Evolutionary conservation across 345 rosid genomes (phyloP).

Genomic region (Pistacia atlantica): DNA sequence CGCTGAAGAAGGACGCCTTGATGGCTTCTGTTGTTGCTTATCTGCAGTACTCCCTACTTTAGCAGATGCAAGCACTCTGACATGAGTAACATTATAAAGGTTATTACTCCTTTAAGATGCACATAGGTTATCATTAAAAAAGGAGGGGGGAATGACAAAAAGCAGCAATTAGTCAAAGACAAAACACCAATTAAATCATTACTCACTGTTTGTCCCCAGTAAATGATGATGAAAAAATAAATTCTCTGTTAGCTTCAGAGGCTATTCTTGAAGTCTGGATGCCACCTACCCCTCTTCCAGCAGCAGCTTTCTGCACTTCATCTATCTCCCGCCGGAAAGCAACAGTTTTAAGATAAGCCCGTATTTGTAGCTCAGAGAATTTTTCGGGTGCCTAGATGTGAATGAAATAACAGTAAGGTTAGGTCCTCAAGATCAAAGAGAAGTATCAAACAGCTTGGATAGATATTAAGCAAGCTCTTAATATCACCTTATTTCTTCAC

Average conservation of each 20-base stretch:
- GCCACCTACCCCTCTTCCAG: slow-evolving; percentile 84
- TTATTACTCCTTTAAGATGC: slow-evolving; percentile 3
- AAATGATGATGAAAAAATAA: slow-evolving; percentile 87
- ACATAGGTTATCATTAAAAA: neutral
- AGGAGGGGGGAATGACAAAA: neutral
- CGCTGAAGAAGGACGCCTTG: slow-evolving; percentile 35
- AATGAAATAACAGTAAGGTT: slow-evolving; percentile 25
- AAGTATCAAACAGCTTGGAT: neutral
- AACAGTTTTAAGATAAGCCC: slow-evolving; percentile 91
- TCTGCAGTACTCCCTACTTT: slow-evolving; percentile 49
- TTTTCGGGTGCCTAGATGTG: slow-evolving; percentile 74
- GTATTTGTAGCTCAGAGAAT: slow-evolving; percentile 91
- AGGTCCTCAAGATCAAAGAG: neutral
- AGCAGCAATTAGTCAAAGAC: neutral
- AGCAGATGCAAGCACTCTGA: slow-evolving; percentile 64
- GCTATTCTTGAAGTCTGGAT: slow-evolving; percentile 90
- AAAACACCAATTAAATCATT: slow-evolving; percentile 2
- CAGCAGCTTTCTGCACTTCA: slow-evolving; percentile 88
- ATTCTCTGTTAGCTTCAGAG: slow-evolving; percentile 94
- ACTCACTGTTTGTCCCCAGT: slow-evolving; percentile 92
- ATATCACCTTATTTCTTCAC: neutral
- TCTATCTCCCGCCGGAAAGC: slow-evolving; percentile 95
- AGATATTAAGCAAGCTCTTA: neutral
- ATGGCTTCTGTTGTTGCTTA: slow-evolving; percentile 30
- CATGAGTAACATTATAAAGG: slow-evolving; percentile 18